phyloP scores from a whole-genome alignment of 345 rosid species.

The rapeseed (Brassica napus) region DNA sequence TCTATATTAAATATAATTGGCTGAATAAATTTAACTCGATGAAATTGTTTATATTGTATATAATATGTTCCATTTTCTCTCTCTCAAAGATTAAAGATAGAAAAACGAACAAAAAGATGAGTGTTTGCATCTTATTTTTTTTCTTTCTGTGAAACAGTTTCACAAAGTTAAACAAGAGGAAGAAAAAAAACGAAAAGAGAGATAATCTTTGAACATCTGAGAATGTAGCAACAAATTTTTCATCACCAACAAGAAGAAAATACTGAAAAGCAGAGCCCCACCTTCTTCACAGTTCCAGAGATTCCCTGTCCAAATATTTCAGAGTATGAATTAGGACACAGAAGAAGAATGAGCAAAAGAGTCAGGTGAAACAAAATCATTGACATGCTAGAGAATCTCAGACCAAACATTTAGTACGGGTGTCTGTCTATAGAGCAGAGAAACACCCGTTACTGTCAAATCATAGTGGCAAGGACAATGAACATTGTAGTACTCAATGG shows the following conservation, averaged over 20 bases:
- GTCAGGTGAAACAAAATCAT: conserved; percentile 37
- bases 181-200: not conserved
- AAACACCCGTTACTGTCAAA: conserved; percentile 21
- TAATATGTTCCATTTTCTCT: not conserved
- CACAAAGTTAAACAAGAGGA: conserved; percentile 19
- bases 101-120: conserved; percentile 28
- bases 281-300: conserved; percentile 39
- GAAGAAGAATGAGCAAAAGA: conserved; percentile 12
- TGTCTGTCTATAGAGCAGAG: conserved; percentile 15
- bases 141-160: not conserved
- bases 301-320: conserved; percentile 30
- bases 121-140: conserved; percentile 34
- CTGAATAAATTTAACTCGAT: not conserved
- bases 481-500: not conserved
- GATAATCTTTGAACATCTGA: conserved; percentile 24
- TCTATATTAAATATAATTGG: not conserved
- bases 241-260: conserved; percentile 35
- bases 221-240: conserved; percentile 36
- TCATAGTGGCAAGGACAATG: conserved; percentile 29
- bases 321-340: conserved; percentile 25
- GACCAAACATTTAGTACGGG: conserved; percentile 17
- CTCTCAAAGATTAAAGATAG: conserved; percentile 4
- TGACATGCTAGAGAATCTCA: conserved; percentile 30
- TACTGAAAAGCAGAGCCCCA: conserved; percentile 30
- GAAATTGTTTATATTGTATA: not conserved